Evolutionary conservation across 2,329 filamentous ascomycete species (phyloP).

Genomic region (Alternaria consortialis): DNA sequence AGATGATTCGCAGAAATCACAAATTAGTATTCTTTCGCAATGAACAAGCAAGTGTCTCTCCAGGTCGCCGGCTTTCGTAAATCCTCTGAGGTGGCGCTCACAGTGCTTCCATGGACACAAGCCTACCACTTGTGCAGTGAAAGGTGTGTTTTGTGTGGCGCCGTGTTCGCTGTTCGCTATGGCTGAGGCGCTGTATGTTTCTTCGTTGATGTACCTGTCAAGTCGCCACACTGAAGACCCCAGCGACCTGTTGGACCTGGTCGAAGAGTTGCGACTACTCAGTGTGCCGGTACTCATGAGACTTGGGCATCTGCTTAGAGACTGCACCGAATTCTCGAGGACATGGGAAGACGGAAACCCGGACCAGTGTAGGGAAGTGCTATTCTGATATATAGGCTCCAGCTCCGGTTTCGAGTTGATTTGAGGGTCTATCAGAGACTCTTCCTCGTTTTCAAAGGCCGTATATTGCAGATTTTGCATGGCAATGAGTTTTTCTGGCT

Average conservation of each 20-base stretch:
- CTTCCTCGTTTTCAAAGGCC: neutral
- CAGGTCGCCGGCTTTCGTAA: neutral
- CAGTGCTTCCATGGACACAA: neutral
- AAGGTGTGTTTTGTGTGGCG: neutral
- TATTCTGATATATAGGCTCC: neutral
- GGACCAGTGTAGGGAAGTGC: neutral
- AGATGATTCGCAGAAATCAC: neutral
- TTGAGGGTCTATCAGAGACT: rapidly evolving
- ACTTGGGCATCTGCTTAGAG: neutral
- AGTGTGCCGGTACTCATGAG: neutral
- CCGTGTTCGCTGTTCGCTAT: neutral
- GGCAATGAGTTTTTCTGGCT: neutral
- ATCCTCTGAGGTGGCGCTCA: neutral
- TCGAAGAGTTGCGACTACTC: neutral
- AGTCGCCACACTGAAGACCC: neutral
- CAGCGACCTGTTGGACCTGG: neutral
- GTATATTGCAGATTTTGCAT: neutral
- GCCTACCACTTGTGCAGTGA: neutral
- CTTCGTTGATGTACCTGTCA: neutral
- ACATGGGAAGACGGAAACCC: neutral
- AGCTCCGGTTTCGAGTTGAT: neutral
- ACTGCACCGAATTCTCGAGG: neutral
- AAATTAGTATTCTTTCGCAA: neutral
- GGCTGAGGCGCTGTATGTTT: neutral
- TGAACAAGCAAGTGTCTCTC: neutral